Conservation (phyloP, 2,329 filamentous ascomycete genomes). For the Claviceps africana region DNA sequence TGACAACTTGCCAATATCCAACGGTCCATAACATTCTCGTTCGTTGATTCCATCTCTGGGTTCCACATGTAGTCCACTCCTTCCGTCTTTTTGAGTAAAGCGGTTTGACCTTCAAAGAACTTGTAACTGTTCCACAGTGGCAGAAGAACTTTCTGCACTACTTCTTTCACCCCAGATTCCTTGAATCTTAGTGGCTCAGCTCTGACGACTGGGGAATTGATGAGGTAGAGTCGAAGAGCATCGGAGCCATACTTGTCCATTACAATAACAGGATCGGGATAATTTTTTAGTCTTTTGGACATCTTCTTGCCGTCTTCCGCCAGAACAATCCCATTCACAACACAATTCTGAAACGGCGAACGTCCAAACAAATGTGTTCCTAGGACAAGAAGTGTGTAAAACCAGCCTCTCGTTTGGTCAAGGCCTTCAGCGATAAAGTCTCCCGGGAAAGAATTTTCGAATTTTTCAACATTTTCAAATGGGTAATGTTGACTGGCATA, state of each 20-base stretch:
- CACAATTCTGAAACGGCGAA: conserved; percentile 84
- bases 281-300: conserved; percentile 95
- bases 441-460: conserved; percentile 70
- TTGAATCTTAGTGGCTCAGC: conserved; percentile 86
- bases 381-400: conserved; percentile 81
- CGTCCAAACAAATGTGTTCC: conserved; percentile 77
- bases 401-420: conserved; percentile 93
- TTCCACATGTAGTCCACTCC: conserved; percentile 67
- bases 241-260: conserved; percentile 86
- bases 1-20: conserved; percentile 93
- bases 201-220: conserved; percentile 89
- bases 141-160: conserved; percentile 79
- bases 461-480: conserved; percentile 74
- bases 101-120: conserved; percentile 84
- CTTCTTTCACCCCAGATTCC: conserved; percentile 84
- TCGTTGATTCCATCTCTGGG: conserved; percentile 57
- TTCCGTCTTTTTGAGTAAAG: conserved; percentile 74
- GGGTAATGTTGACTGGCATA: conserved; percentile 86
- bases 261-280: conserved; percentile 71
- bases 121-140: conserved; percentile 95
- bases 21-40: conserved; percentile 86
- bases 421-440: conserved; percentile 91
- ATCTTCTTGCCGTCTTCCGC: conserved; percentile 97
- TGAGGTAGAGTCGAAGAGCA: conserved; percentile 84
- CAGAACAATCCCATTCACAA: conserved; percentile 90